phyloP scores from a whole-genome alignment of 805 yeast genomes.

The Barnettozyma californica region DNA sequence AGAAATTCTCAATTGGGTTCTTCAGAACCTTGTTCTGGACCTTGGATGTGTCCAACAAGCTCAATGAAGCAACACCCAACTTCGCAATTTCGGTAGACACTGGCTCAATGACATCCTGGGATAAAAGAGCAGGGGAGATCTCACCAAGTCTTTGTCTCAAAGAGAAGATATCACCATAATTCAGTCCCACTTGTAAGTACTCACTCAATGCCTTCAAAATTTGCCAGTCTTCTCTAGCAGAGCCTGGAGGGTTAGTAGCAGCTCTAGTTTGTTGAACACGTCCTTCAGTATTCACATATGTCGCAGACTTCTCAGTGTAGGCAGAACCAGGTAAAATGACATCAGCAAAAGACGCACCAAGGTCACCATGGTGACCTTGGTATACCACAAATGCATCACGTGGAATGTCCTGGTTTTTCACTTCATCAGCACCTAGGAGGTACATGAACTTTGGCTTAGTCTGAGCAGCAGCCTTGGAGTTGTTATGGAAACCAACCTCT shows the following conservation, averaged over 20 bases:
- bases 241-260: conserved; percentile 83
- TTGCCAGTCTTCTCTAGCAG: conserved; percentile 90
- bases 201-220: conserved; percentile 79
- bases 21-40: conserved; percentile 44
- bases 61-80: conserved; percentile 46
- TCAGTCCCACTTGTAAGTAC: conserved; percentile 62
- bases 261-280: conserved; percentile 82
- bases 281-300: conserved; percentile 87
- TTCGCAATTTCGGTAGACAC: conserved; percentile 51
- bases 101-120: conserved; percentile 72
- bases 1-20: conserved; percentile 76
- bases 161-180: conserved; percentile 68
- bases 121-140: conserved; percentile 74
- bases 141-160: conserved; percentile 66
- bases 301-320: conserved; percentile 80
- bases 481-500: conserved; percentile 67
- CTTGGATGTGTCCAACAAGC: conserved; percentile 32
- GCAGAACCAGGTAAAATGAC: conserved; percentile 85
- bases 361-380: conserved; percentile 90
- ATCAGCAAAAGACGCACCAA: conserved; percentile 84
- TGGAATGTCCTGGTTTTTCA: conserved; percentile 64
- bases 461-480: conserved; percentile 33
- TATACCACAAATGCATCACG: conserved; percentile 82
- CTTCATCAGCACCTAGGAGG: conserved; percentile 81
- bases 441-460: conserved; percentile 70